phyloP scores from a whole-genome alignment of 164 flowering plant genomes.

The Kalanchoe fedtschenkoi region DNA sequence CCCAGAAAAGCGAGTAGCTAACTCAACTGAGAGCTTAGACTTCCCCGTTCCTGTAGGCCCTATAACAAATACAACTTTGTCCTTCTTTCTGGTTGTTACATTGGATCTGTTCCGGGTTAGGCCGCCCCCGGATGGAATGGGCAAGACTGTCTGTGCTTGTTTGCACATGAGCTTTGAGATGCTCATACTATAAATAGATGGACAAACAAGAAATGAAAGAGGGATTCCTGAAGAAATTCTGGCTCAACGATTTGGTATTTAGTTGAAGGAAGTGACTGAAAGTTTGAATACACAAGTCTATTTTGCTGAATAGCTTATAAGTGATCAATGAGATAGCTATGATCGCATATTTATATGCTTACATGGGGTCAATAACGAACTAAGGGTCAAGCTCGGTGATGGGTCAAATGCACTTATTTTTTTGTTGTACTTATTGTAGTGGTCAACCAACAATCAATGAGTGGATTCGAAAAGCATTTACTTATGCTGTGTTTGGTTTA shows the following conservation, averaged over 20 bases:
- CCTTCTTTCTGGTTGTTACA: neutral
- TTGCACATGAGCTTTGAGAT: neutral
- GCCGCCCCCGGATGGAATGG: neutral
- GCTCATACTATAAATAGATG: neutral
- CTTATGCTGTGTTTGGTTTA: too few relatives aligned
- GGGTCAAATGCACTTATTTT: neutral
- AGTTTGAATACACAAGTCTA: neutral
- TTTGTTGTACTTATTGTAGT: neutral
- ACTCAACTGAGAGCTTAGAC: conserved; percentile 1
- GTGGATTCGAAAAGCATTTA: neutral
- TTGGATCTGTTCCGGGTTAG: neutral
- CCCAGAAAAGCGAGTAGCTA: neutral
- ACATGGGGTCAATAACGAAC: neutral
- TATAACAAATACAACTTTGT: conserved; percentile 4
- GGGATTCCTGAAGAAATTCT: neutral
- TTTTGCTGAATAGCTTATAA: neutral
- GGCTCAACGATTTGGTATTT: neutral
- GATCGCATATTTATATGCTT: neutral
- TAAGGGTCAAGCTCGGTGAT: neutral
- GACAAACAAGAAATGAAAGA: neutral
- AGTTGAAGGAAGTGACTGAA: neutral
- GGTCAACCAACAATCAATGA: conserved; percentile 1
- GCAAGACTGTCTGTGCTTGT: conserved; percentile 2
- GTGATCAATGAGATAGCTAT: neutral
- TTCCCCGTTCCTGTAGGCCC: conserved; percentile 5